Percentiles rank a stretch among this genome's conserved stretches.
Evolutionary conservation across 2,329 filamentous ascomycete genomes (phyloP).

Genomic region (Alternaria viburni): DNA sequence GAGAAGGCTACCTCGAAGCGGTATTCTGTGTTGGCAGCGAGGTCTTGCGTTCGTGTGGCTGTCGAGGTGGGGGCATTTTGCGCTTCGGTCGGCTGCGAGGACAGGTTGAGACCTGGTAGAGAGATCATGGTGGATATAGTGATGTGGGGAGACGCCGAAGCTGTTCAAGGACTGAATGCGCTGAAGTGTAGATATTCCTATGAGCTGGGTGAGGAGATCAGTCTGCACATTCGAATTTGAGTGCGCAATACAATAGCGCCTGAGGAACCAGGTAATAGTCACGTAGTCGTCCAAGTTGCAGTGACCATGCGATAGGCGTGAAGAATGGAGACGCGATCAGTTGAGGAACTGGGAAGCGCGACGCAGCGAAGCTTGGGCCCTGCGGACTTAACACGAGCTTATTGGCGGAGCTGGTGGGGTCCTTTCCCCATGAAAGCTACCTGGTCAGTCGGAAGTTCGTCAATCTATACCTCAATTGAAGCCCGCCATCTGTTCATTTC

Average conservation of each 20-base stretch:
- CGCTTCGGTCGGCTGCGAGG: constrained; percentile 38
- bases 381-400: constrained; percentile 19
- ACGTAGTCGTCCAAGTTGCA: neutral
- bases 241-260: neutral
- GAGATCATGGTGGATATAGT: constrained; percentile 40
- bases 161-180: neutral
- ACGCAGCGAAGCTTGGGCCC: constrained; percentile 13
- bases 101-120: constrained; percentile 55
- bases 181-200: neutral
- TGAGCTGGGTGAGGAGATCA: neutral
- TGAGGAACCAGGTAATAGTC: neutral
- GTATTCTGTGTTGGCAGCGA: constrained; percentile 55
- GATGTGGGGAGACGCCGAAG: neutral
- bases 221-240: neutral
- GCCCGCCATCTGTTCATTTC: neutral
- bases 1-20: constrained; percentile 51
- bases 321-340: neutral
- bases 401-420: constrained; percentile 17
- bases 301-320: neutral
- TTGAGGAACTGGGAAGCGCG: neutral
- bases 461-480: constrained; percentile 6
- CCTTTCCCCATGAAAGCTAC: constrained; percentile 23
- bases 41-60: constrained; percentile 48
- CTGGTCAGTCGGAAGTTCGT: constrained; percentile 13
- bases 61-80: constrained; percentile 29